Evolutionary conservation across 352 stramenopile species (phyloP).

Genomic region (Phytophthora boehmeriae): DNA sequence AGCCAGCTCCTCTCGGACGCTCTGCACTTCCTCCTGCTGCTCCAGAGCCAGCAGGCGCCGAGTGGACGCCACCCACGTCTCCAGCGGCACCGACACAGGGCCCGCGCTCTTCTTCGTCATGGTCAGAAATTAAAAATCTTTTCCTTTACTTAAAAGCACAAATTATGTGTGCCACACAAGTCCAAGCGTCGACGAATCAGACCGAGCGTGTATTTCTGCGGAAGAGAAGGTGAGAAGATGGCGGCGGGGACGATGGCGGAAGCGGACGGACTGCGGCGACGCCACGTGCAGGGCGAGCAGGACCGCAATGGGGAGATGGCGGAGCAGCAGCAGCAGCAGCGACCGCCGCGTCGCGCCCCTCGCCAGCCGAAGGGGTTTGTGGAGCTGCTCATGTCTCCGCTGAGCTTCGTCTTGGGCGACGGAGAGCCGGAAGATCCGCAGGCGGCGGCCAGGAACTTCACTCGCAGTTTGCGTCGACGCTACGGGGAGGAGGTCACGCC

Average conservation of each 20-base stretch:
- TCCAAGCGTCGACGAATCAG: too few relatives aligned
- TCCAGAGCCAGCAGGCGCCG: constrained; percentile 57
- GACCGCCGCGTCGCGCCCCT: constrained; percentile 2
- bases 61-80: constrained; percentile 61
- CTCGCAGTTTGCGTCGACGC: constrained; percentile 52
- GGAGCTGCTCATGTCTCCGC: constrained; percentile 74
- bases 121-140: too few relatives aligned
- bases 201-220: background rate
- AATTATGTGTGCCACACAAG: background rate
- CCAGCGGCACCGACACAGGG: constrained; percentile 36
- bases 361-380: constrained; percentile 67
- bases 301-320: background rate
- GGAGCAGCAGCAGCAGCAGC: constrained; percentile 6
- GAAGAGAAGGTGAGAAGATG: constrained; percentile 23
- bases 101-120: constrained; percentile 25
- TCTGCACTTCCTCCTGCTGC: constrained; percentile 67
- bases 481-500: constrained; percentile 64
- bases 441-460: constrained; percentile 57
- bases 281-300: constrained; percentile 32
- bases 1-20: constrained; percentile 58
- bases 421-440: constrained; percentile 74
- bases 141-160: too few relatives aligned
- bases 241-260: constrained; percentile 22
- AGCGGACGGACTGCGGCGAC: constrained; percentile 36
- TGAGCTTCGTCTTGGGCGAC: constrained; percentile 79